A percentile compares a stretch with the other conserved stretches of the same genome.
Evolutionary conservation across 768 basidiomycete species (phyloP).

Genomic region (Mycena kentingensis): DNA sequence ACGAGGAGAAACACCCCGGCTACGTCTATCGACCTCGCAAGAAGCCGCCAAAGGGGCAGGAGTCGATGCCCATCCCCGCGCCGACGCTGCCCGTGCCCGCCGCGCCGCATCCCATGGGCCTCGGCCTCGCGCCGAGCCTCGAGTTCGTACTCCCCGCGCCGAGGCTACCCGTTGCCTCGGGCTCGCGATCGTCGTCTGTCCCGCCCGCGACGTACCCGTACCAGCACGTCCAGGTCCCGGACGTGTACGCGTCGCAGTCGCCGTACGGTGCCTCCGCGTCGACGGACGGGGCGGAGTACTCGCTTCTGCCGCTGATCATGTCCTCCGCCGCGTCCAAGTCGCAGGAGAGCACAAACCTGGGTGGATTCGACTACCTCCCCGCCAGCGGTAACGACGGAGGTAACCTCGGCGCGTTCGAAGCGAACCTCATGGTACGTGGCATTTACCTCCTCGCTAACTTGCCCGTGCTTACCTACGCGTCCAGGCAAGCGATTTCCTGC

Average conservation of each 20-base stretch:
- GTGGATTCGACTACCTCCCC: conserved; percentile 56
- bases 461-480: conserved; percentile 12
- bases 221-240: conserved; percentile 71
- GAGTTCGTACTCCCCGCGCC: conserved; percentile 16
- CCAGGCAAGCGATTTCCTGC: conserved; percentile 53
- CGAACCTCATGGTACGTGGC: conserved; percentile 44
- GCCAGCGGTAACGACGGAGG: conserved; percentile 23
- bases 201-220: conserved; percentile 65
- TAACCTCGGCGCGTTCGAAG: conserved; percentile 43
- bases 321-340: conserved; percentile 1
- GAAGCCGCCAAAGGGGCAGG: conserved; percentile 37
- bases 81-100: conserved; percentile 2
- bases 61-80: not conserved
- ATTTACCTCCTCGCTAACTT: conserved; percentile 8
- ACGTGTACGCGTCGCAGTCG: conserved; percentile 41
- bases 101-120: too few species aligned
- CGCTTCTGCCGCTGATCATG: conserved; percentile 15
- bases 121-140: conserved; percentile 4
- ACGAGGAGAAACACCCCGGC: conserved; percentile 71
- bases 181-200: conserved; percentile 49
- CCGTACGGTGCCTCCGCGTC: conserved; percentile 33
- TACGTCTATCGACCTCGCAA: conserved; percentile 68
- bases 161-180: conserved; percentile 15
- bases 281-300: not conserved
- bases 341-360: not conserved